phyloP scores from a whole-genome alignment of 257 asterid species.

The Jasminum sambac region DNA sequence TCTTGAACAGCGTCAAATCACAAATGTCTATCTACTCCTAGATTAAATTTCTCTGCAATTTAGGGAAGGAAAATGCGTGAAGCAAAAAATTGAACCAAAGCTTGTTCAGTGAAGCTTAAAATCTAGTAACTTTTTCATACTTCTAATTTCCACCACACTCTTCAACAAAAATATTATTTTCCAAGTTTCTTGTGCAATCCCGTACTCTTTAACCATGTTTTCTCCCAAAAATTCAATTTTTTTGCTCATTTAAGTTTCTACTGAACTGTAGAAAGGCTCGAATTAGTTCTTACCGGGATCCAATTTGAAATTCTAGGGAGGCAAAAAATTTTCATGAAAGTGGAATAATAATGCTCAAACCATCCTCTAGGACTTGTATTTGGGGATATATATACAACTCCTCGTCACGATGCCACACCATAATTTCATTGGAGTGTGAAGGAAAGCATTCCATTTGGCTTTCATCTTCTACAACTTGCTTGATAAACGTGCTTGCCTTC shows the following conservation, averaged over 20 bases:
- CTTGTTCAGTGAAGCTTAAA: background rate
- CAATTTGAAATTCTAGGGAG: background rate
- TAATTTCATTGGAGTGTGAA: slow-evolving; percentile 39
- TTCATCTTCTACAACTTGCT: slow-evolving; percentile 81
- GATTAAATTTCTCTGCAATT: slow-evolving; percentile 19
- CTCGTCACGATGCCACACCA: slow-evolving; percentile 60
- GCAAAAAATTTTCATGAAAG: slow-evolving; percentile 27
- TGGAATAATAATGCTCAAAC: slow-evolving; percentile 30
- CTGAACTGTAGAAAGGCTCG: background rate
- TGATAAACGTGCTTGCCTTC: slow-evolving; percentile 67
- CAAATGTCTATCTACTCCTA: background rate
- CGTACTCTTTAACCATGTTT: too few relatives aligned
- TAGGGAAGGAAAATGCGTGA: background rate
- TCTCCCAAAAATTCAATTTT: too few relatives aligned
- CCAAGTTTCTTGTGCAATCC: too few relatives aligned
- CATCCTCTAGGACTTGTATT: slow-evolving; percentile 29
- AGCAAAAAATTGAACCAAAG: background rate
- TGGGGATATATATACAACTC: slow-evolving; percentile 34
- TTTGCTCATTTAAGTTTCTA: too few relatives aligned
- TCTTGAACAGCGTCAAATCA: background rate
- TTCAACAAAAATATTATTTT: too few relatives aligned
- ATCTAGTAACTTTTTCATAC: too few relatives aligned
- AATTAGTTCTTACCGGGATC: slow-evolving; percentile 21
- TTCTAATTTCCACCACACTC: too few relatives aligned
- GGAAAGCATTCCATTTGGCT: slow-evolving; percentile 83